Evolutionary conservation across 768 basidiomycete genomes (phyloP), one percentile per base, ranked within the genome.

Genomic region (Suillus occidentalis): DNA sequence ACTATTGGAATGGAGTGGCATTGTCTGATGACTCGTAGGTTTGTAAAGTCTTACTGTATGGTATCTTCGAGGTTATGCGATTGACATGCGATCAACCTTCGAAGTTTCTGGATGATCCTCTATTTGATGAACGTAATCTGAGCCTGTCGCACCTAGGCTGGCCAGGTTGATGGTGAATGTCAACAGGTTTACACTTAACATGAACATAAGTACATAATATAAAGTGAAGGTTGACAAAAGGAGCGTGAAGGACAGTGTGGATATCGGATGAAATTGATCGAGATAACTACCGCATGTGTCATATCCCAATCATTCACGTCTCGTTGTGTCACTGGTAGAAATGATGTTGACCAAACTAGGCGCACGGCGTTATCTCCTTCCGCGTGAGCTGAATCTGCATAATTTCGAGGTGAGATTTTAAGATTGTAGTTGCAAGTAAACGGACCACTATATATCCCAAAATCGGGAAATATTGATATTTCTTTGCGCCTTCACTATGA

Each of bases 401-500:
- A 10, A 43, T 43, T 43, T 43, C 8, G 20, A 9, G 43, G 9
- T 45, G 20, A 10, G 43, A 45, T n/a, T 45, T 9, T 49, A 25
- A 42, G 14, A 31, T 31, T 40, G 2, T 25, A 49, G 47, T 49
- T 12, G 12, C 10, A 49, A 13, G 47, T 22, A 49, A 49, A 49
- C 12, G 20, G 12, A 22, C 5, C 47, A 25, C 6, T 50, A 25
- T n/a, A 14, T 13, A 22, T 50, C 22, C 6, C n/a, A 50, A 50
- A 50, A 4, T n/a, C 8, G 22, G 25, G 13, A 50, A 50, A 25
- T 6, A 45, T 22, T 14, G 25, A 25, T 6, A 45, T 22, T 14
- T 25, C 14, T 50, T 50, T 1, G 67, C 50, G 12, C 75, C 68
- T 9, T 22, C 53, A 2, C 70, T 70, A 7, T 39, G 62, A 28